Base-by-base conservation (phyloP, 306 rosid genomes). In the Gillenia trifoliata region DNA sequence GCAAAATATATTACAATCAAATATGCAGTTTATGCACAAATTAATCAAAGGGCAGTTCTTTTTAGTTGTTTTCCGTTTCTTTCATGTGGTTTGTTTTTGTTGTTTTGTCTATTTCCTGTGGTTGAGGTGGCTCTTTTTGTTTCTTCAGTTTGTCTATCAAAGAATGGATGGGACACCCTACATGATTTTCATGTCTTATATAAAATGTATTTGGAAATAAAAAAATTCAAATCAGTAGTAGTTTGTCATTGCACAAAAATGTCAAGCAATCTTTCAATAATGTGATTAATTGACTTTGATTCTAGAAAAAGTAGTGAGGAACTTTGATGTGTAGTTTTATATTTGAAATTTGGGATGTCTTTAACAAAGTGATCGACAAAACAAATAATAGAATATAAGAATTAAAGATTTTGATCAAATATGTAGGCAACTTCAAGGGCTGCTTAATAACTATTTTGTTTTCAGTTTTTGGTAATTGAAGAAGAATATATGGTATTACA, bases 131-230 rank as follows among this genome's bases (percentile, higher is more conserved):
- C 76, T 72, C 70, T 84, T 65, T 62, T 80, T 52, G 52, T 54
- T 61, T 40, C 31, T 54, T 63, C 57, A 23, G 59, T 67, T 80
- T 69, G 26, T 9, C 56, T n/a, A 38, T 25, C 30, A 78, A 69
- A 38, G 77, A 84, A 83, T 81, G 71, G 91, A 83, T 78, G 43
- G 85, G 82, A 75, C 82, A 82, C 77, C 95, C 52, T 75, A 75
- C 83, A 80, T 60, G 82, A 78, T 72, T 79, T 66, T 60, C 59
- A 64, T 59, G 22, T 43, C 33, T 68, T 50, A 25, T 29, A 71
- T 29, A n/a, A 54, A 45, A 23, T 29, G 29, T 19, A 20, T 5
- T 3, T 2, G 29, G 2, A 54, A 55, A 66, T 33, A 54, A 16
- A 19, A 63, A 34, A 19, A 13, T 40, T 20, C 43, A 36, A 0